Base-by-base conservation (phyloP, 352 stramenopile species). In the Pythium brassicae region DNA sequence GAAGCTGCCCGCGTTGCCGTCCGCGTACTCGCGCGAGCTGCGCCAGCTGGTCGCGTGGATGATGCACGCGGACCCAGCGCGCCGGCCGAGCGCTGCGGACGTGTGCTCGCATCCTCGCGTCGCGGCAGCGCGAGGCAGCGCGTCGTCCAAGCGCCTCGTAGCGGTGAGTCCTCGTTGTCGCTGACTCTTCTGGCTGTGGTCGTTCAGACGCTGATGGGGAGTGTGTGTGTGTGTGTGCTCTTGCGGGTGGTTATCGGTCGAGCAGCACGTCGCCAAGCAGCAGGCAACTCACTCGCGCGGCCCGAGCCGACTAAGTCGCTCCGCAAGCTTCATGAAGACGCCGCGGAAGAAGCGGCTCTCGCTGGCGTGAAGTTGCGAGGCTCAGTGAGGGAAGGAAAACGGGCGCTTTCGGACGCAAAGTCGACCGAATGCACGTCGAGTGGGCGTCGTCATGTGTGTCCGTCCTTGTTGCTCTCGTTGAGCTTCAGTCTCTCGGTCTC, bases 1-100 rank as follows among this genome's bases (percentile, higher is more conserved):
- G 39, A 29, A 69, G 5, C 50, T 94, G 9, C 80, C 74, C 26
- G 39, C 59, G 12, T 53, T 89, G 8, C 63, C 71, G 11, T 32
- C 57, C 25, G 66, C 69, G 23, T 92, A 88, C 56, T 86, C 79
- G 8, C 49, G 63, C 7, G 65, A 78, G 7, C 57, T 92, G 3
- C 23, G 19, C 5, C 27, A 45, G 12, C 47, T 81, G 14, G 76
- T 92, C 53, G 35, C 20, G 39, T 47, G 85, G 45, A 56, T 62
- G 47, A 66, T 62, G 59, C 39, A 57, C 25, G 40, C 34, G 14
- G 22, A 62, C 15, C 32, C 53, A 10, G 37, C 22, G 4, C 14
- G 10, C 19, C 45, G 53, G 23, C 59, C 59, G 11, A 62, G 35
- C 20, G 59, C 39, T 6, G 17, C 35, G 40, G 17, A 8, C 15